Evolutionary conservation across 805 yeast species (phyloP).

Genomic region (Kurtzmaniella cleridarum): DNA sequence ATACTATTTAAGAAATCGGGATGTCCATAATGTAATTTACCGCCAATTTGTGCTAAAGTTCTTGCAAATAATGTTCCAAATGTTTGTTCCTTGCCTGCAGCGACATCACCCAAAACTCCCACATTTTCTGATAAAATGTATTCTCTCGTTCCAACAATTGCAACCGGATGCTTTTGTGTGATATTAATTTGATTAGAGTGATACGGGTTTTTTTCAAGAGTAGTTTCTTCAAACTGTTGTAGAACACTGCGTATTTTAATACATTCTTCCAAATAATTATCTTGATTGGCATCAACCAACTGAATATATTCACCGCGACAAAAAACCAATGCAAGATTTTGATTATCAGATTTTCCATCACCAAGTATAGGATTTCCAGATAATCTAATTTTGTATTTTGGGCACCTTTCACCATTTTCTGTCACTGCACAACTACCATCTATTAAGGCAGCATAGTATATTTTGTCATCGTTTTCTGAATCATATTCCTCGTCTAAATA

Average conservation of each 20-base stretch:
- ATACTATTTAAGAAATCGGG: slow-evolving; percentile 77
- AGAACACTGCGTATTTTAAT: slow-evolving; percentile 74
- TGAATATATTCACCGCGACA: slow-evolving; percentile 83
- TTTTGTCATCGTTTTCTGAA: slow-evolving; percentile 63
- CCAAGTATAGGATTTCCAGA: slow-evolving; percentile 85
- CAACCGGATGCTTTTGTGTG: slow-evolving; percentile 51
- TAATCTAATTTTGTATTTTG: slow-evolving; percentile 60
- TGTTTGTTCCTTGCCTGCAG: slow-evolving; percentile 88
- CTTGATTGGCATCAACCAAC: slow-evolving; percentile 83
- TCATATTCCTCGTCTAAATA: slow-evolving; percentile 92
- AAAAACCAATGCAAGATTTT: slow-evolving; percentile 74
- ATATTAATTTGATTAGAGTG: slow-evolving; percentile 6
- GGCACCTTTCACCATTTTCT: slow-evolving; percentile 41
- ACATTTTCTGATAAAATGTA: slow-evolving; percentile 82
- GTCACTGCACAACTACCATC: slow-evolving; percentile 74
- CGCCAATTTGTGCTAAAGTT: slow-evolving; percentile 80
- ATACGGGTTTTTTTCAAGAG: slow-evolving; percentile 29
- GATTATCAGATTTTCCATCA: slow-evolving; percentile 87
- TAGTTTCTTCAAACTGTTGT: slow-evolving; percentile 77
- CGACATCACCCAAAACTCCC: slow-evolving; percentile 83
- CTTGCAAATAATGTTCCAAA: slow-evolving; percentile 82
- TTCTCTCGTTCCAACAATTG: slow-evolving; percentile 84
- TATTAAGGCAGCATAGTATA: slow-evolving; percentile 69
- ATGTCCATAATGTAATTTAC: slow-evolving; percentile 83
- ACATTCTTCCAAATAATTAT: slow-evolving; percentile 81